Evolutionary conservation across 495 filamentous ascomycete species (phyloP).

Genomic region (Penicillium silybi): DNA sequence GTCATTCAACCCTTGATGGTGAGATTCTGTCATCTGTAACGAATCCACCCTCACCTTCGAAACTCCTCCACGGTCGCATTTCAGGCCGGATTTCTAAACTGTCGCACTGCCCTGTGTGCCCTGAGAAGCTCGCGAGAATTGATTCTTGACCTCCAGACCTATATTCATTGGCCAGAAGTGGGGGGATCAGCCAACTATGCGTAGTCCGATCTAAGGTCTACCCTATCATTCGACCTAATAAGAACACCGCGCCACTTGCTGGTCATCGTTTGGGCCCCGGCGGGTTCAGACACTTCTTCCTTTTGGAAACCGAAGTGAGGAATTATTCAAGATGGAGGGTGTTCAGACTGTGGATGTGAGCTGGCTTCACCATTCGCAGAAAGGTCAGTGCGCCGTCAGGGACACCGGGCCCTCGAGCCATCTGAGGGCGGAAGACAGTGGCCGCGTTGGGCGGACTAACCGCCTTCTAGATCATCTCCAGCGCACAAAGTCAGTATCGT

Average conservation of each 20-base stretch:
- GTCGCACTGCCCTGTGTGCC: background rate
- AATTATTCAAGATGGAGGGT: slow-evolving; percentile 48
- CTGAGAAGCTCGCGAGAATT: slow-evolving; percentile 4
- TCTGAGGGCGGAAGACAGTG: background rate
- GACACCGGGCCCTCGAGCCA: background rate
- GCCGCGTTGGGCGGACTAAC: background rate
- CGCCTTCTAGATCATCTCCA: slow-evolving; percentile 30
- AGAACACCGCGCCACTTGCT: slow-evolving; percentile 21
- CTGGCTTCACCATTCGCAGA: slow-evolving; percentile 66
- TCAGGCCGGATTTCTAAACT: slow-evolving; percentile 4
- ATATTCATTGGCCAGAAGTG: slow-evolving; percentile 8
- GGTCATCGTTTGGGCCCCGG: slow-evolving; percentile 1
- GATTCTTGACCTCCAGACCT: background rate
- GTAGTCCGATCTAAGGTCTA: slow-evolving; percentile 23
- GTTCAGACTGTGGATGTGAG: slow-evolving; percentile 65
- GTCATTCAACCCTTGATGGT: background rate
- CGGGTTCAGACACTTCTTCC: background rate
- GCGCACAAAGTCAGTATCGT: slow-evolving; percentile 38
- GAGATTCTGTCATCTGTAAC: slow-evolving; percentile 4
- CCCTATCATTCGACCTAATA: slow-evolving; percentile 19
- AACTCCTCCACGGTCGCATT: slow-evolving; percentile 13
- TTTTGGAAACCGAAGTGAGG: background rate
- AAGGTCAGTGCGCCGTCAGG: slow-evolving; percentile 41
- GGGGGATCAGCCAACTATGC: slow-evolving; percentile 28
- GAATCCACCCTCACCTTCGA: background rate